These are phyloP conservation scores for Starmerella apicola DNA, from an alignment of 805 yeast genomes.

Conservation along the genomic window DNA sequence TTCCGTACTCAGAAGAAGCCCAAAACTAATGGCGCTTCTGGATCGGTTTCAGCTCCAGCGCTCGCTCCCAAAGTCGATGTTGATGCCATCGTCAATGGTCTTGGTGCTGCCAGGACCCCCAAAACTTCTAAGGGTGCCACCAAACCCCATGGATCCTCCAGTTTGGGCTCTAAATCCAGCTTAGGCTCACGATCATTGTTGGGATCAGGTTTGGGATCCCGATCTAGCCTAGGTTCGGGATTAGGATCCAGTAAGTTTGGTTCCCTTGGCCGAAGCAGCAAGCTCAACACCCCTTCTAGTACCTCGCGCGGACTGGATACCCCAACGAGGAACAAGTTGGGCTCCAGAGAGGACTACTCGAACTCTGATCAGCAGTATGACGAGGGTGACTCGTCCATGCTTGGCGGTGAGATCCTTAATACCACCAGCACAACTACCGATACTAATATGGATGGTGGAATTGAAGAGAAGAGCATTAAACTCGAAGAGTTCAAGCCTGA, in stretches of 20 bases:
- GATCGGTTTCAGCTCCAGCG: no score
- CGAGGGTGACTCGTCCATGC: constrained; percentile 7
- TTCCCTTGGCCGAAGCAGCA: background rate
- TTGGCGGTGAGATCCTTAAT: constrained; percentile 3
- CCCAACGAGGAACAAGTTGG: background rate
- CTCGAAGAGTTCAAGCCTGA: constrained; percentile 7
- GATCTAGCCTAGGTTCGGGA: constrained; percentile 4
- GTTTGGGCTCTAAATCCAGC: background rate
- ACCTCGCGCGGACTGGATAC: constrained; percentile 1
- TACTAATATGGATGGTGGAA: no score
- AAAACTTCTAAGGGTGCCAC: background rate
- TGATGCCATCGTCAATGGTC: constrained; percentile 7
- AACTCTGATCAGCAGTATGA: no score
- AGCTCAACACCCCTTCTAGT: no score
- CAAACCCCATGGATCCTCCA: background rate
- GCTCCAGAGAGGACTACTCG: background rate
- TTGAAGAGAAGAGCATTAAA: constrained; percentile 2
- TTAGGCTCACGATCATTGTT: constrained; percentile 1
- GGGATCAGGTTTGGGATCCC: constrained; percentile 4
- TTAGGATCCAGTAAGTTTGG: constrained; percentile 1
- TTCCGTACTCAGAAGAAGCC: constrained; percentile 19
- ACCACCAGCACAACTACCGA: background rate
- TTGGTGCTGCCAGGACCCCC: constrained; percentile 5
- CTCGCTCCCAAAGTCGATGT: constrained; percentile 2
- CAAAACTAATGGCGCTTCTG: background rate